phyloP scores from a whole-genome alignment of 306 rosid species.

The Acacia crassicarpa region DNA sequence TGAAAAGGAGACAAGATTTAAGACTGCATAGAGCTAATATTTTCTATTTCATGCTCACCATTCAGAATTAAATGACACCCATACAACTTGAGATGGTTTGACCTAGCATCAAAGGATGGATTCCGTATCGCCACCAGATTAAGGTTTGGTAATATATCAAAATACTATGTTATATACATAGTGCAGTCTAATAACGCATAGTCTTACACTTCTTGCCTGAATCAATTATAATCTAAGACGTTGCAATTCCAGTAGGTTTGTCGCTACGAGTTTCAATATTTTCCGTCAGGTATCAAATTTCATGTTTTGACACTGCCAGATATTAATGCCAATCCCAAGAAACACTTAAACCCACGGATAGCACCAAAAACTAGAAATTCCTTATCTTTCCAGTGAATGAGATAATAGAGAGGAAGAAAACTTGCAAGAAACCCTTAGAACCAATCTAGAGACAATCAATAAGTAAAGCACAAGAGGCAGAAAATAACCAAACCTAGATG shows the following conservation, averaged over 20 bases:
- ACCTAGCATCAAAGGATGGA: not conserved
- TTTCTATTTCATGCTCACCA: not conserved
- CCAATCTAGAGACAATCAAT: not conserved
- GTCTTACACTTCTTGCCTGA: not conserved
- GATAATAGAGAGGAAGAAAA: not conserved
- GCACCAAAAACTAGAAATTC: not conserved
- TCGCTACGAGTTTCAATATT: not conserved
- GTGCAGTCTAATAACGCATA: not conserved
- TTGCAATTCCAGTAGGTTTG: not conserved
- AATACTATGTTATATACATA: not conserved
- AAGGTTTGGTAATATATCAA: not conserved
- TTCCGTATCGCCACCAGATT: not conserved
- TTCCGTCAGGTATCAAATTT: not conserved
- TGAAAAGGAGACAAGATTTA: not conserved
- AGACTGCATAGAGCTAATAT: not conserved
- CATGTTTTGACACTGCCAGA: not conserved
- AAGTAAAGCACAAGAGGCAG: not conserved
- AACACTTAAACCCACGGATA: not conserved
- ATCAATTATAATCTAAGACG: not conserved
- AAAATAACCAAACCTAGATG: constrained; percentile 42
- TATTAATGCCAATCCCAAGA: not conserved
- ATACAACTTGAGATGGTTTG: not conserved
- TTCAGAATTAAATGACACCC: not conserved
- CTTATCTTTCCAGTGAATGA: not conserved
- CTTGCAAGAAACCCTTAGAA: not conserved